Conservation (phyloP, 129 eudicot species). For the Logfia minima region DNA sequence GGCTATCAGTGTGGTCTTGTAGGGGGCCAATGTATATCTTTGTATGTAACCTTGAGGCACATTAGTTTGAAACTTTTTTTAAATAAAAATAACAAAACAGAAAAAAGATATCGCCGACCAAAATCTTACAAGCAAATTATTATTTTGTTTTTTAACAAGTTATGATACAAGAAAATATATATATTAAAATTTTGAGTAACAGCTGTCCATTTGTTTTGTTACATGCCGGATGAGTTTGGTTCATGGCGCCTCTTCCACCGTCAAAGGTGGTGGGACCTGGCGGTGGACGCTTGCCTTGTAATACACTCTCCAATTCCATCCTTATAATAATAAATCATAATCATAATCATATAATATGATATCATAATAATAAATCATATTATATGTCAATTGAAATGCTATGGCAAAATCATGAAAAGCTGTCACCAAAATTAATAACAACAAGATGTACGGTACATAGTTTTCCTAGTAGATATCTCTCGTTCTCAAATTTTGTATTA, state of each 20-base stretch:
- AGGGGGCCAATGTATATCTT: neutral
- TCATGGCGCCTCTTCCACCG: conserved; percentile 21
- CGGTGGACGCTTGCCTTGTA: conserved; percentile 9
- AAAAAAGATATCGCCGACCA: conserved; percentile 8
- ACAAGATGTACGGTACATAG: no score
- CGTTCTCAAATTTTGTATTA: no score
- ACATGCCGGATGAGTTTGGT: neutral
- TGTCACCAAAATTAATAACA: neutral
- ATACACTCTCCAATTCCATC: conserved; percentile 3
- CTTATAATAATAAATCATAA: neutral
- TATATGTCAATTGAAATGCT: neutral
- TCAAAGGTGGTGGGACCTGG: neutral
- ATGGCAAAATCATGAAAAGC: neutral
- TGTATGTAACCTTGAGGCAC: conserved; percentile 6
- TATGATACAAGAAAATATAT: neutral
- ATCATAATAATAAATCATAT: neutral
- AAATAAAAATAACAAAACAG: neutral
- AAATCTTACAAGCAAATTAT: conserved; percentile 1
- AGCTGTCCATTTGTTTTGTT: conserved; percentile 17
- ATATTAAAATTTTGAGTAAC: neutral
- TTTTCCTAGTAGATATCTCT: no score
- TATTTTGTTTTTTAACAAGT: neutral
- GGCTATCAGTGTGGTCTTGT: conserved; percentile 14
- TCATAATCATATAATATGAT: no score
- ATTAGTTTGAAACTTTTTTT: neutral